These are phyloP conservation scores for Cardamine resedifolia DNA, from an alignment of 345 rosid species.

Conservation along the genomic window DNA sequence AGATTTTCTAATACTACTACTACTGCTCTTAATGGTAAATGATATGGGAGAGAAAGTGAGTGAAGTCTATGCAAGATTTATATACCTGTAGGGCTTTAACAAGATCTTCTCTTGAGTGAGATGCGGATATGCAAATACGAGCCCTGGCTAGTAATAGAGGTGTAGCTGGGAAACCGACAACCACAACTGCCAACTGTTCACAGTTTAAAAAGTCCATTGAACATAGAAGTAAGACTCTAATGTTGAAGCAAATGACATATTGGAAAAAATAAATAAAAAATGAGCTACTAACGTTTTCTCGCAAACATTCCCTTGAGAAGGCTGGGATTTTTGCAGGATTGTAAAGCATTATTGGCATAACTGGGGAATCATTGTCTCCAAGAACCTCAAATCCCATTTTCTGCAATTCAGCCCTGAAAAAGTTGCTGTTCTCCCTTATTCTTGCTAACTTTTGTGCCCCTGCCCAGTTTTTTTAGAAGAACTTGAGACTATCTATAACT, in stretches of 20 bases:
- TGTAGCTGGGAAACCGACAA: slow-evolving; percentile 68
- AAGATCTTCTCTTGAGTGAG: slow-evolving; percentile 73
- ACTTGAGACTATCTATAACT: not conserved
- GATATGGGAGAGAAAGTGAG: not conserved
- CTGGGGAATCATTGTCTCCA: slow-evolving; percentile 97
- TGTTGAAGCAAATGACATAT: not conserved
- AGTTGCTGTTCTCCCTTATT: slow-evolving; percentile 95
- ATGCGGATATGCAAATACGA: slow-evolving; percentile 79
- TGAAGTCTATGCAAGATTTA: not conserved
- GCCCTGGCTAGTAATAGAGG: slow-evolving; percentile 81
- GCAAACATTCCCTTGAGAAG: slow-evolving; percentile 88
- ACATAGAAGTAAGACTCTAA: too few species aligned
- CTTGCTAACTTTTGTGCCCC: slow-evolving; percentile 91
- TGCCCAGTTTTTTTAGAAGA: slow-evolving; percentile 19
- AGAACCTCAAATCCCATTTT: slow-evolving; percentile 98
- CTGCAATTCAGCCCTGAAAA: slow-evolving; percentile 82
- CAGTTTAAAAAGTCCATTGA: not conserved
- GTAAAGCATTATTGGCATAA: slow-evolving; percentile 98
- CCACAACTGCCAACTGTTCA: slow-evolving; percentile 57
- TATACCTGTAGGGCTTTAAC: slow-evolving; percentile 67
- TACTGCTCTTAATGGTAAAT: not conserved
- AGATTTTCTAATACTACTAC: not conserved
- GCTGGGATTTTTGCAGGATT: slow-evolving; percentile 96
- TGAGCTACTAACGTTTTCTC: slow-evolving; percentile 66
- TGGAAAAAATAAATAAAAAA: not conserved